Evolutionary conservation across 768 basidiomycete species (phyloP), one percentile per base, ranked within the genome.

Genomic region (Boletellus emodensis): DNA sequence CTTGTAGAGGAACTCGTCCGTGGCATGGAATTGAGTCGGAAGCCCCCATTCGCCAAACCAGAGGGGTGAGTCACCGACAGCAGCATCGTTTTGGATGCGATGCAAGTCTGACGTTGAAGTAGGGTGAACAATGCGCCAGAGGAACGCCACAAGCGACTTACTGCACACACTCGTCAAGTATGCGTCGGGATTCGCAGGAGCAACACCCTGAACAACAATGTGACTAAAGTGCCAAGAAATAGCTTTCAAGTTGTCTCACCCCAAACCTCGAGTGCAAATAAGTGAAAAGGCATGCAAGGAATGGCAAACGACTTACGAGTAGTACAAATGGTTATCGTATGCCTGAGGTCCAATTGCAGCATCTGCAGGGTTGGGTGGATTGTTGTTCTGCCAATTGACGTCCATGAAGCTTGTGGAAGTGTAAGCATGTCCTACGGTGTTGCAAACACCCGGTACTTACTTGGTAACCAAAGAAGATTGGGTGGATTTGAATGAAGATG

Each of bases 281-380:
- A 52, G 56, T n/a, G 50, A 49, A 38, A 32, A 35, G 40, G 28
- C 41, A 38, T 18, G 43, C 6, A 26, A 43, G 18, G 28, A 14
- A 42, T 17, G 18, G 33, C 28, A 12, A 17, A 28, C 3, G 9
- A 67, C 83, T 61, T 59, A 85, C 81, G 72, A 79, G 60, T 87
- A 89, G 63, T 90, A 91, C 14, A 91, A 61, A 66, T 90, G 89
- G 47, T 88, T 85, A 58, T 91, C 89, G 56, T 90, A 91, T 22
- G 69, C 71, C 57, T 86, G 84, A 12, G 87, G 84, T 1, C 89
- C 89, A 38, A 77, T 75, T 5, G 76, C 75, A 22, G 83, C 87
- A 44, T 81, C 72, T 7, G 83, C 81, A 13, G 89, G 89, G 60
- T 91, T 91, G 6, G 85, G 12, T 15, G 81, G 85, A 65, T 80